Conservation (phyloP, 2,329 filamentous ascomycete species). For the Ceratocystis smalleyi region DNA sequence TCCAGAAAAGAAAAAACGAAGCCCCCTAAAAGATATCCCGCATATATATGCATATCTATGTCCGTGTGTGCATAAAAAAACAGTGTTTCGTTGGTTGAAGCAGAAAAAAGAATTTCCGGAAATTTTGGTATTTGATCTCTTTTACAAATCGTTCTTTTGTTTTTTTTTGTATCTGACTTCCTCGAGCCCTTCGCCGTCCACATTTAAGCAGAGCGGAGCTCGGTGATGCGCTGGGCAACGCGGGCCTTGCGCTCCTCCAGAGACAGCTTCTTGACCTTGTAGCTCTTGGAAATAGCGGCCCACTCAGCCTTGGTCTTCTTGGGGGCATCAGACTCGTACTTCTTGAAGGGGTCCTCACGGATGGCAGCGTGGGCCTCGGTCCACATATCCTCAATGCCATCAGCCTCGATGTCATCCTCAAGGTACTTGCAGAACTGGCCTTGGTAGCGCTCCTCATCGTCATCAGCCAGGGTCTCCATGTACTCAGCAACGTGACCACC, state of each 20-base stretch:
- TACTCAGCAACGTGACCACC: constrained; percentile 98
- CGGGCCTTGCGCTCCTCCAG: constrained; percentile 69
- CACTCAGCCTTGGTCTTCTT: constrained; percentile 97
- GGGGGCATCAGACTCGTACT: constrained; percentile 54
- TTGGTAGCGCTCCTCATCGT: constrained; percentile 99
- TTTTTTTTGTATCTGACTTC: constrained; percentile 11
- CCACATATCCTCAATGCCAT: constrained; percentile 95
- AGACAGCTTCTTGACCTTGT: constrained; percentile 59
- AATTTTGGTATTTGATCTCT: constrained; percentile 2
- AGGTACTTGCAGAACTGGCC: constrained; percentile 96
- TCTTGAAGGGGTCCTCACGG: constrained; percentile 96
- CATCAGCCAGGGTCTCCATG: constrained; percentile 99
- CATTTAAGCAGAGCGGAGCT: constrained; percentile 37
- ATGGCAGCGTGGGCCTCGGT: constrained; percentile 87
- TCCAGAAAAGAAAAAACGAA: too few relatives aligned
- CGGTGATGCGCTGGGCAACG: constrained; percentile 82
- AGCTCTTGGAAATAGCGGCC: constrained; percentile 92
- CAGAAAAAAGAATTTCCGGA: constrained; percentile 3
- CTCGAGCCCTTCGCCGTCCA: background rate
- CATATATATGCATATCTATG: background rate
- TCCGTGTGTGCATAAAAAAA: background rate
- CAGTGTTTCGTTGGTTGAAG: background rate
- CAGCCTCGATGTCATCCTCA: constrained; percentile 90
- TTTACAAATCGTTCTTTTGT: constrained; percentile 13
- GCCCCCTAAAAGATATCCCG: background rate